Evolutionary conservation across 2,329 filamentous ascomycete species (phyloP), one percentile per base, ranked within the genome.

Genomic region (Cladosporium sp.): DNA sequence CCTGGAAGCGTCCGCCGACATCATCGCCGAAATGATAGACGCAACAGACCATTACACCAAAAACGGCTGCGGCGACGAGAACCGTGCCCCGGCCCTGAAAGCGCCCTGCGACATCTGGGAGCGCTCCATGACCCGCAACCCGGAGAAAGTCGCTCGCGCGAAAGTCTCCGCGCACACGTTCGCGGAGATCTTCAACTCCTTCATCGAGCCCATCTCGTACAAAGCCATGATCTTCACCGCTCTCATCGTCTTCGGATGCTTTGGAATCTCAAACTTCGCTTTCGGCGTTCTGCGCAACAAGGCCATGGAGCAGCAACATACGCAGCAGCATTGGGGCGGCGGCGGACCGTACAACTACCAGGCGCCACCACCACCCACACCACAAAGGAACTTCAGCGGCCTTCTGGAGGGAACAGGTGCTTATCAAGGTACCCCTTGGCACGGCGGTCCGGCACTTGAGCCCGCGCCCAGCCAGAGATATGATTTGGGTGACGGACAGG

Each of bases 141-240:
- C 92, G 0, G 81, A 86, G 45, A 85, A 85, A 58, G 85, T 96
- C 58, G 92, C 90, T 65, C 82, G 88, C 38, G 88, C 93, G 42
- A 88, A 87, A 67, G 85, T 96, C 39, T 90, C 88, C 17, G 92
- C 91, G 5, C 88, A 90, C 69, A 94, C 92, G 25, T 89, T 97
- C 70, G 93, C 93, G 0, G 86, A 91, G 69, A 96, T 99, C 40
- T 88, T 97, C 74, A 97, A 97, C 72, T 88, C 88, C 68, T 97
- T 97, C 72, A 87, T 96, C 4, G 91, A 96, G 67, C 87, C 90
- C 5, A 92, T 97, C 73, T 91, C 88, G 63, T 88, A 90, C 74
- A 97, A 97, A 74, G 84, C 86, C 11, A 87, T 89, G 80, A 84
- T 82, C 70, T 81, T 81, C 69, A 75, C 75, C 25, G 71, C 74